Conservation (phyloP, 2,329 filamentous ascomycete genomes). For the Penicillium sclerotigenum region DNA sequence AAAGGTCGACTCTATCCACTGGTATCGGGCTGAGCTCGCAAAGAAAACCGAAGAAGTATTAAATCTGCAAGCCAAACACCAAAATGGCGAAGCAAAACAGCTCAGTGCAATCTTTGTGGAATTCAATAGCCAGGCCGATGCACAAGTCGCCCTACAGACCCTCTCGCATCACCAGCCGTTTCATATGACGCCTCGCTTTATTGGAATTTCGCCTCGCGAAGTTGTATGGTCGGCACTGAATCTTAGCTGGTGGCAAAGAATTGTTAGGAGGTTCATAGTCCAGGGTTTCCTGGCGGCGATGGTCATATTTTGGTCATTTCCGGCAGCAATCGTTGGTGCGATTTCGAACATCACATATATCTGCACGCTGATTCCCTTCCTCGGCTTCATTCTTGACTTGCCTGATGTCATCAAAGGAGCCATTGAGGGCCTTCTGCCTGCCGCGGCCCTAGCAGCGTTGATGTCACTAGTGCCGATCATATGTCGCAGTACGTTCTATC, state of each 20-base stretch:
- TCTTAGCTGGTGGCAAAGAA: constrained; percentile 78
- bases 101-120: constrained; percentile 84
- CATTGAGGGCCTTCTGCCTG: constrained; percentile 78
- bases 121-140: constrained; percentile 75
- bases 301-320: constrained; percentile 82
- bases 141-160: constrained; percentile 80
- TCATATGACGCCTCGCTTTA: constrained; percentile 82
- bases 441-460: constrained; percentile 72
- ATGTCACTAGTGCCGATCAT: constrained; percentile 85
- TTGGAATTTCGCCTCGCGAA: constrained; percentile 77
- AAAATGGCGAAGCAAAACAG: constrained; percentile 60
- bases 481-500: constrained; percentile 61
- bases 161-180: constrained; percentile 80
- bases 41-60: constrained; percentile 69
- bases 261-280: constrained; percentile 67
- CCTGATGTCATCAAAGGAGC: constrained; percentile 71
- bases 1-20: constrained; percentile 88
- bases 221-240: constrained; percentile 84
- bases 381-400: constrained; percentile 71
- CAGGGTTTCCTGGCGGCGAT: constrained; percentile 68
- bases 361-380: constrained; percentile 51
- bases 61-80: constrained; percentile 62
- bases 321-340: constrained; percentile 74
- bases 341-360: constrained; percentile 81
- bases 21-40: constrained; percentile 71